Conservation (phyloP, 441 rosid species). For the Pelargonium citronellum region DNA sequence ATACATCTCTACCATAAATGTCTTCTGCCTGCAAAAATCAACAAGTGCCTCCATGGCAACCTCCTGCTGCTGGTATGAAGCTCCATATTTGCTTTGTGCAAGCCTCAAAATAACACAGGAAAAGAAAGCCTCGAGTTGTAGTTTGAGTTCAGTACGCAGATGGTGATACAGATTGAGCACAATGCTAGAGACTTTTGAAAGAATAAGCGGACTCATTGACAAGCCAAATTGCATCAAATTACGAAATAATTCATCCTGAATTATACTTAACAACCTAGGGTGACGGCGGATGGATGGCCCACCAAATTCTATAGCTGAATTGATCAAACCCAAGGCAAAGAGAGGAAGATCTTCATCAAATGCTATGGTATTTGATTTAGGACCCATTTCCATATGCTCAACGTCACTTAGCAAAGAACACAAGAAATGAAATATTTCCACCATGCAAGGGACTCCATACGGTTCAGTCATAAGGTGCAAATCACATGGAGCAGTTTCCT, state of each 20-base stretch:
- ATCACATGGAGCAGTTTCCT: constrained; percentile 40
- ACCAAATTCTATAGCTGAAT: constrained; percentile 79
- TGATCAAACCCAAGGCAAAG: constrained; percentile 82
- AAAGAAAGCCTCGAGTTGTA: constrained; percentile 91
- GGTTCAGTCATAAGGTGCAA: constrained; percentile 55
- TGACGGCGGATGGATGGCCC: constrained; percentile 60
- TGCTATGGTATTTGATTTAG: constrained; percentile 66
- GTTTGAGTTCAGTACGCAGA: constrained; percentile 69
- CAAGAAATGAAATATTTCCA: constrained; percentile 80
- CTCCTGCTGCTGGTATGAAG: constrained; percentile 84
- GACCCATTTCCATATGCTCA: constrained; percentile 53
- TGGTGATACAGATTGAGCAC: constrained; percentile 79
- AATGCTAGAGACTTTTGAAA: constrained; percentile 80
- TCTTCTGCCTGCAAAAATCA: constrained; percentile 80
- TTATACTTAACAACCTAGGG: constrained; percentile 55
- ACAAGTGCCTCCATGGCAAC: constrained; percentile 93
- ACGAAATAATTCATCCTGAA: constrained; percentile 74
- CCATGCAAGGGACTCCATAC: constrained; percentile 86
- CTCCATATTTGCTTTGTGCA: constrained; percentile 74
- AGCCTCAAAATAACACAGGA: constrained; percentile 78
- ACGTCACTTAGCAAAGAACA: constrained; percentile 69
- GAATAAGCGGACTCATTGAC: constrained; percentile 86
- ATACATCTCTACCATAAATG: constrained; percentile 77
- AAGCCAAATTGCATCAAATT: constrained; percentile 87
- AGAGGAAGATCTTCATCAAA: constrained; percentile 96